These are phyloP conservation scores for Globisporangium paroecandrum DNA, from an alignment of 352 stramenopile genomes.

Conservation along the genomic window DNA sequence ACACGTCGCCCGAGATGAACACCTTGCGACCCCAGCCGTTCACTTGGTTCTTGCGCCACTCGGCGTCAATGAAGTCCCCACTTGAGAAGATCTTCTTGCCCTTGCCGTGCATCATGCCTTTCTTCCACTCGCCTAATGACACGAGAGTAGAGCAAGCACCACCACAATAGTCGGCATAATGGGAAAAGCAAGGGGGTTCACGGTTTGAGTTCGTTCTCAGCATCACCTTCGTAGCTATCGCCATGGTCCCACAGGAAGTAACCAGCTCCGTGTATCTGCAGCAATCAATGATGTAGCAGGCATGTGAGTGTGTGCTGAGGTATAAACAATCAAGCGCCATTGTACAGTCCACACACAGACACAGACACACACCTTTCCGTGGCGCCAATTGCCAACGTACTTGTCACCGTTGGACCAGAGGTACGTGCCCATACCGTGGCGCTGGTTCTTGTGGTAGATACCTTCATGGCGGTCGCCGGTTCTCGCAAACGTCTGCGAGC, in stretches of 20 bases:
- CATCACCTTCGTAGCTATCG: slow-evolving; percentile 71
- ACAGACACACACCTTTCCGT: slow-evolving; percentile 49
- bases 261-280: slow-evolving; percentile 69
- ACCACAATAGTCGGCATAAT: slow-evolving; percentile 9
- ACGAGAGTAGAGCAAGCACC: background rate
- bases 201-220: background rate
- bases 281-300: background rate
- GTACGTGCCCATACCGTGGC: slow-evolving; percentile 81
- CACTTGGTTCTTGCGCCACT: slow-evolving; percentile 59
- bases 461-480: slow-evolving; percentile 85
- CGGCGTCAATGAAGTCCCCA: slow-evolving; percentile 59
- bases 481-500: slow-evolving; percentile 75
- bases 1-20: slow-evolving; percentile 65
- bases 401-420: slow-evolving; percentile 89
- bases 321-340: background rate
- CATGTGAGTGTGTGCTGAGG: background rate
- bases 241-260: slow-evolving; percentile 76
- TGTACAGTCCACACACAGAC: background rate
- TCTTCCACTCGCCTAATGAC: slow-evolving; percentile 66
- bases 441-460: slow-evolving; percentile 83
- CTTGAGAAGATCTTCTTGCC: slow-evolving; percentile 64
- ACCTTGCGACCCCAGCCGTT: slow-evolving; percentile 61
- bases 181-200: background rate
- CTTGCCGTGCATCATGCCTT: slow-evolving; percentile 68
- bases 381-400: slow-evolving; percentile 82